phyloP scores from a whole-genome alignment of 2,329 filamentous ascomycete genomes.

The Tolypocladium nubicola region DNA sequence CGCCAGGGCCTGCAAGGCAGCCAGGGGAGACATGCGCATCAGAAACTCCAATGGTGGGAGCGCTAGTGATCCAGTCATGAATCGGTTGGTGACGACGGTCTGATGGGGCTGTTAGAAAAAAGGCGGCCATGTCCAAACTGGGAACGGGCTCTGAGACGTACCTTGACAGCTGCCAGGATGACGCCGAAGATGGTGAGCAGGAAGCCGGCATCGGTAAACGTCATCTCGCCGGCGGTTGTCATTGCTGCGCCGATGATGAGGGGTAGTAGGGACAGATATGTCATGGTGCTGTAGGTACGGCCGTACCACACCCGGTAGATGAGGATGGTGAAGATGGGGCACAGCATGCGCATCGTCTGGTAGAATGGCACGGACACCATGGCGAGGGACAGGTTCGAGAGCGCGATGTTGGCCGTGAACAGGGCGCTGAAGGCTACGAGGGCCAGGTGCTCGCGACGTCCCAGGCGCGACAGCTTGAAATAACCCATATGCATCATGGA shows the following conservation, averaged over 20 bases:
- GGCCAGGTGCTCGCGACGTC: slow-evolving; percentile 41
- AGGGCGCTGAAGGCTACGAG: slow-evolving; percentile 48
- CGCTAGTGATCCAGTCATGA: slow-evolving; percentile 50
- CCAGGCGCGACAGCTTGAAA: slow-evolving; percentile 41
- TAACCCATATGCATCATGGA: slow-evolving; percentile 39
- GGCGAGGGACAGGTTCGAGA: slow-evolving; percentile 51
- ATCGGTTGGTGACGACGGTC: slow-evolving; percentile 52
- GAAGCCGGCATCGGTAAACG: slow-evolving; percentile 48
- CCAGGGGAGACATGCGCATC: slow-evolving; percentile 52
- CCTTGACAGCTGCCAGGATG: slow-evolving; percentile 44
- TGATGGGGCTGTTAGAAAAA: slow-evolving; percentile 12
- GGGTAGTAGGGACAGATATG: slow-evolving; percentile 50
- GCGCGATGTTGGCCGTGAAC: slow-evolving; percentile 53
- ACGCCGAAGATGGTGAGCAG: slow-evolving; percentile 43
- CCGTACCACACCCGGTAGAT: slow-evolving; percentile 48
- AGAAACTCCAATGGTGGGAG: slow-evolving; percentile 50
- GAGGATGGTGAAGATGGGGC: slow-evolving; percentile 50
- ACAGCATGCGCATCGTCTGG: slow-evolving; percentile 52
- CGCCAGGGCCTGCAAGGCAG: slow-evolving; percentile 41
- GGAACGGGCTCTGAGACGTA: slow-evolving; percentile 10
- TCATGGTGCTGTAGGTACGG: slow-evolving; percentile 42
- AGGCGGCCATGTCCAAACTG: background rate
- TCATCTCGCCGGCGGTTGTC: slow-evolving; percentile 52
- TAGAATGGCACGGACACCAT: slow-evolving; percentile 57
- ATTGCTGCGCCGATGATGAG: slow-evolving; percentile 48